Evolutionary conservation across 192 early-diverging fungal genomes (phyloP), one percentile per base, ranked within the genome.

Genomic region (Allomyces javanicus): DNA sequence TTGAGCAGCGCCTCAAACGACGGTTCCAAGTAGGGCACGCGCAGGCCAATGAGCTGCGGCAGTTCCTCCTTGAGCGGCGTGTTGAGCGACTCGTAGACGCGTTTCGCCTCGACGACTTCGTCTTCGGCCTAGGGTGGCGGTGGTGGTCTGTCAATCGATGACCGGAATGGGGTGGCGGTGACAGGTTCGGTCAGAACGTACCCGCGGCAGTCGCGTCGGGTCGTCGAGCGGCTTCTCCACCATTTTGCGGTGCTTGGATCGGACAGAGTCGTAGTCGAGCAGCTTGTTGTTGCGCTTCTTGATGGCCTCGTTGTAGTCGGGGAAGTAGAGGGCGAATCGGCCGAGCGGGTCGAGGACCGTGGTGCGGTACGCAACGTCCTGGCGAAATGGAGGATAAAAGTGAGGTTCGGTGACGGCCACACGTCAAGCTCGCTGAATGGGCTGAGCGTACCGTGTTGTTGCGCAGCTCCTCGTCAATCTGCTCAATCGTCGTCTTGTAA

Each of bases 1-100:
- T 94, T 93, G 64, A 96, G 88, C 25, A 99, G 76, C 10, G 94
- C 95, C 70, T 96, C 94, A 70, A 99, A 94, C 23, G 90, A 91
- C 3, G 96, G 96, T 26, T 97, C 92, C 62, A 96, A 74, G 67
- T 93, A 93, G 4, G 89, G 87, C 0, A 96, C 86, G 33, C 94
- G 77, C 24, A 91, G 70, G 61, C 90, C 89, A 62, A 99, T 85
- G 0, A 97, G 81, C 72, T 87, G 87, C 12, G 96, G 96, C 50
- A 97, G 83, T 68, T 97, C 93, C 14, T 78, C 75, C 24, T 93
- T 73, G 44, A 99, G 79, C 63, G 85, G 82, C 24, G 74, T 73
- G 73, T 99, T 96, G 68, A 96, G 71, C 50, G 79, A 73, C 62
- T 92, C 88, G 71, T 92, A 97, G 43, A 84, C 70, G 63, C 87